Evolutionary conservation across 139 green algal genomes (phyloP).

Genomic region (Ettlia oleoabundans): DNA sequence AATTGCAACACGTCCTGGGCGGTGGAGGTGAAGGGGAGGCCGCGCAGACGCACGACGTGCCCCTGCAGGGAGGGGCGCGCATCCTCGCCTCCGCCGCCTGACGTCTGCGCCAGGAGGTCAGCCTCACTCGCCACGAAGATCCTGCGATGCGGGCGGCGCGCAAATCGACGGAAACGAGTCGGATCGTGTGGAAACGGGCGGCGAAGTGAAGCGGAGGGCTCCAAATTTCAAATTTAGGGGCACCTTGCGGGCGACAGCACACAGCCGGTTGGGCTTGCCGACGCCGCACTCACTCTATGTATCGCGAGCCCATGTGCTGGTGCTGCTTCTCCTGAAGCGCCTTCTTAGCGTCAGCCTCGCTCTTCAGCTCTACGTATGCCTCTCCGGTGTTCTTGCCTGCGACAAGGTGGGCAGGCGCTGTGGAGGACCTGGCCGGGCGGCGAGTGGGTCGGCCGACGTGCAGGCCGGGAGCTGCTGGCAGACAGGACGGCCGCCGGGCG

Average conservation of each 20-base stretch:
- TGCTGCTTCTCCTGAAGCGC: conserved; percentile 72
- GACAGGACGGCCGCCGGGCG: too few relatives aligned
- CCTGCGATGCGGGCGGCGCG: too few relatives aligned
- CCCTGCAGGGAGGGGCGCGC: conserved; percentile 40
- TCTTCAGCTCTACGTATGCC: conserved; percentile 72
- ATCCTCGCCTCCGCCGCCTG: conserved; percentile 22
- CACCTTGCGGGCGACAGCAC: not conserved
- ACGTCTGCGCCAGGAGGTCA: conserved; percentile 56
- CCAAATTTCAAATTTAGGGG: conserved; percentile 4
- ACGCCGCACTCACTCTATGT: conserved; percentile 82
- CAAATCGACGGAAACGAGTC: not conserved
- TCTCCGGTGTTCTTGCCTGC: conserved; percentile 78
- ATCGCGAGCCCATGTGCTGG: conserved; percentile 77
- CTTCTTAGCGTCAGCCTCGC: conserved; percentile 46
- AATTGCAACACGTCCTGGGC: conserved; percentile 67
- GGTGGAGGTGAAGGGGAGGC: conserved; percentile 82
- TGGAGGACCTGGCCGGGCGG: not conserved
- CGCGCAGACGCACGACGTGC: conserved; percentile 80
- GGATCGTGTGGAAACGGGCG: not conserved
- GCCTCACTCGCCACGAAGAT: conserved; percentile 71
- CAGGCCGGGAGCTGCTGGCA: not conserved
- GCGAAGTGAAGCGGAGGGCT: not conserved
- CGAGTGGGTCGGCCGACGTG: not conserved
- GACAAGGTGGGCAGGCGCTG: too few relatives aligned
- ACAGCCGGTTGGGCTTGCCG: not conserved